Conservation (phyloP, 208 protist genomes). For the Leishmania aethiopica region DNA sequence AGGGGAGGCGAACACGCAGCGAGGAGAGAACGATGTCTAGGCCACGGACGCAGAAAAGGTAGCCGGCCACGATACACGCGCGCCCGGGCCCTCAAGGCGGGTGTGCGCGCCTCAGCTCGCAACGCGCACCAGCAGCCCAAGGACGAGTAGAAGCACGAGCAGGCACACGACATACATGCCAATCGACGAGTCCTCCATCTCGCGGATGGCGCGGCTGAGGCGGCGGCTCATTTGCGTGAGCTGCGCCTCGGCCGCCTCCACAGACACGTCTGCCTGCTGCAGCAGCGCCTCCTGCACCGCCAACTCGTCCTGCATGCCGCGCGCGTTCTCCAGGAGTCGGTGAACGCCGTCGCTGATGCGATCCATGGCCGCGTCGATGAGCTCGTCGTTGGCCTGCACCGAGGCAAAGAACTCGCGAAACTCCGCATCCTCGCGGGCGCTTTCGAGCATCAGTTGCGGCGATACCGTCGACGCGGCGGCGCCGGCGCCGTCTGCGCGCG, state of each 20-base stretch:
- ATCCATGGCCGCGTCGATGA: conserved; percentile 70
- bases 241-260: conserved; percentile 41
- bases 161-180: conserved; percentile 57
- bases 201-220: conserved; percentile 49
- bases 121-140: conserved; percentile 39
- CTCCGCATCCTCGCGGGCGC: conserved; percentile 61
- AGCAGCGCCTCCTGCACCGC: conserved; percentile 54
- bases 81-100: not conserved
- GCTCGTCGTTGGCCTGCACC: conserved; percentile 52
- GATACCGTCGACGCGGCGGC: not conserved
- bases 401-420: conserved; percentile 66
- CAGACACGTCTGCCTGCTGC: conserved; percentile 45
- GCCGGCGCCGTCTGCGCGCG: not conserved
- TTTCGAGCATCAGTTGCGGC: conserved; percentile 16
- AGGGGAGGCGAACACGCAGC: not conserved
- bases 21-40: not conserved
- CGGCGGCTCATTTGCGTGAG: conserved; percentile 59
- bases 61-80: not conserved
- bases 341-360: conserved; percentile 60
- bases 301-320: conserved; percentile 64
- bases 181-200: conserved; percentile 58
- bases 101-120: not conserved
- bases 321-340: conserved; percentile 67
- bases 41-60: not conserved
- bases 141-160: conserved; percentile 39